Base-by-base conservation (phyloP, 345 rosid species). In the Eucalyptus grandis region DNA sequence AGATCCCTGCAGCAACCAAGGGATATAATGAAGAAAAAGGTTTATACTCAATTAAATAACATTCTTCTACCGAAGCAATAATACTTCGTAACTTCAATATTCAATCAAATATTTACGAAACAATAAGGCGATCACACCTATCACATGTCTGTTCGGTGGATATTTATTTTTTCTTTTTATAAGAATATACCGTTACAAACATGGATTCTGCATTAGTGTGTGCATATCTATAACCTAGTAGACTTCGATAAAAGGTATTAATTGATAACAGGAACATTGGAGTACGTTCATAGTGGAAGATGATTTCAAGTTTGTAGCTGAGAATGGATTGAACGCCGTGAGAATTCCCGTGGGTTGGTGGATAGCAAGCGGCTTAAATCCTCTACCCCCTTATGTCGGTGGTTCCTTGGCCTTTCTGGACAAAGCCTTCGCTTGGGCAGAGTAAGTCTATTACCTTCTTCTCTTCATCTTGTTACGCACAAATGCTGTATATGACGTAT, bases 271-370 rank as follows among this genome's bases (percentile, higher is more conserved):
- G 96, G 93, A 93, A 85, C 96, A 95, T 72, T 94, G 97, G 96
- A 92, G 80, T 27, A 93, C 94, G 86, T 94, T 89, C 90, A 93
- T 95, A 86, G 94, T 92, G 24, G 96, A 95, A 89, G 91, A 92
- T 13, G 97, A 95, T 87, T 94, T 95, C 90, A 92, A 94, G 88
- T 94, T 92, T 91, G 91, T 94, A 58, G 92, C 95, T 12, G 43
- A 89, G 86, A 93, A 93, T 77, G 94, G 96, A 60, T 30, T 95
- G 7, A 88, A 94, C 89, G 93, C 93, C 1, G 96, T 94, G 86
- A 93, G 96, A 90, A 93, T 95, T 77, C 97, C 96, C 0, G 95
- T 93, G 69, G 97, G 96, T 8, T 94, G 96, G 97, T 95, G 96
- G 96, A 95, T 94, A 58, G 95, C 95, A 40, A 92, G 95, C n/a